These are phyloP conservation scores for Akanthomyces lecanii DNA, from an alignment of 2,329 filamentous ascomycete genomes.

Conservation along the genomic window DNA sequence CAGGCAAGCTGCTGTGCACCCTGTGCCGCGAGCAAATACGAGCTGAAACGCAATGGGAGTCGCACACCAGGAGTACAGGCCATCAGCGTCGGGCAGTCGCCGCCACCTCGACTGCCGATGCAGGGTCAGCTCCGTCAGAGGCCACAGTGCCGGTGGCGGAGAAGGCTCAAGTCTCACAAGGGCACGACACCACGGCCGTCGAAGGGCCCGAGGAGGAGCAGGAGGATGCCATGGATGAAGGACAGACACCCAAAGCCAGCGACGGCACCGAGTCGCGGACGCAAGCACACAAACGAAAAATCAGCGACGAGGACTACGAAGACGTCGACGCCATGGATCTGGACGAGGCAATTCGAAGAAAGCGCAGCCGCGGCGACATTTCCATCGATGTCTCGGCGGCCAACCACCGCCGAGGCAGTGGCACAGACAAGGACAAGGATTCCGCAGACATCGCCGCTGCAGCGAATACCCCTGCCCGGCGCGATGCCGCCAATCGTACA, in stretches of 20 bases:
- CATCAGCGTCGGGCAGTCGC: conserved; percentile 30
- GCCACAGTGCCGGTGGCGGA: neutral
- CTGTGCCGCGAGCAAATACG: conserved; percentile 63
- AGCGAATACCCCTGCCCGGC: conserved; percentile 17
- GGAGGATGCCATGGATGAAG: conserved; percentile 7
- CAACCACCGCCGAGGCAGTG: conserved; percentile 4
- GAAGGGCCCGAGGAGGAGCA: neutral
- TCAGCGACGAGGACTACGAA: conserved; percentile 27
- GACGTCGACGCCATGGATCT: conserved; percentile 33
- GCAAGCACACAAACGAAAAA: conserved; percentile 30
- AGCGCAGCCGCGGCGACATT: conserved; percentile 42
- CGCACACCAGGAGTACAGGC: conserved; percentile 51
- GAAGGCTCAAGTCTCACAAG: conserved; percentile 18
- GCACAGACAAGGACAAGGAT: conserved; percentile 20
- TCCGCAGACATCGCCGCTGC: conserved; percentile 4
- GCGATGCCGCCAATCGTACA: conserved; percentile 28
- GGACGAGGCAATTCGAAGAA: conserved; percentile 36
- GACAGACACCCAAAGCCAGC: conserved; percentile 19
- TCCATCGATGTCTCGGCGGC: conserved; percentile 17
- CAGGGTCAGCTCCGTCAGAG: neutral
- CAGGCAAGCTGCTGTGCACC: conserved; percentile 64
- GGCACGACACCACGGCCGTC: conserved; percentile 20
- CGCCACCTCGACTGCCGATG: conserved; percentile 15
- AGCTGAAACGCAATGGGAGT: conserved; percentile 63
- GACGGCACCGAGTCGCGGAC: conserved; percentile 19